Evolutionary conservation across 108 stramenopile genomes (phyloP).

Genomic region (Skeletonema tropicum): DNA sequence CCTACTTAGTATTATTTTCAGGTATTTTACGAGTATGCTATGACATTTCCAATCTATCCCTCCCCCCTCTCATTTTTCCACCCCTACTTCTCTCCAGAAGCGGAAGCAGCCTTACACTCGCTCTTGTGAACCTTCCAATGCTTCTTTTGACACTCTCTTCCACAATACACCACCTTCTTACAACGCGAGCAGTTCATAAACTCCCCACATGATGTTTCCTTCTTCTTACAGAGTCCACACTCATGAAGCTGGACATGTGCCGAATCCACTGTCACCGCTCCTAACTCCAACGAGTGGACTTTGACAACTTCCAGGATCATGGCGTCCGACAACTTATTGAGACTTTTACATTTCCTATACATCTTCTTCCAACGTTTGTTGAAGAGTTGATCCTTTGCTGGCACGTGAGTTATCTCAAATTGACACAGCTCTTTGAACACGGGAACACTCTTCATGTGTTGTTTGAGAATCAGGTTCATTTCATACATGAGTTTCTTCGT

Average conservation of each 20-base stretch:
- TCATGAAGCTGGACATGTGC: background rate
- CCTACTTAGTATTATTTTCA: too few species aligned
- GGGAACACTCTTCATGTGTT: background rate
- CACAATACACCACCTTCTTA: background rate
- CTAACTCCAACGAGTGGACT: background rate
- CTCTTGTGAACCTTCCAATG: background rate
- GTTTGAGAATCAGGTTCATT: background rate
- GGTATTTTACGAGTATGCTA: too few species aligned
- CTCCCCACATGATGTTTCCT: background rate
- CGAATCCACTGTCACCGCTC: background rate
- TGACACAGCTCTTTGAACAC: background rate
- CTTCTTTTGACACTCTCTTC: background rate
- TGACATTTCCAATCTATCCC: too few species aligned
- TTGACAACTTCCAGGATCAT: background rate
- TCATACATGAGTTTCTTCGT: background rate
- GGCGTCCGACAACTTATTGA: background rate
- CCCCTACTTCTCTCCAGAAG: too few species aligned
- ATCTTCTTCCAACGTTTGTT: background rate
- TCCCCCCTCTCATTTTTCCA: too few species aligned
- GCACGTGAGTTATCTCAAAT: background rate
- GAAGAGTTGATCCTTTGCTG: background rate
- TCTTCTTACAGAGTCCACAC: background rate
- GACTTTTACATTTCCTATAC: too few species aligned
- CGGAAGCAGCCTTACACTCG: background rate
- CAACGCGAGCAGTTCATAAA: background rate